A percentile compares a stretch with the other conserved stretches of the same genome.
Conservation (phyloP, 768 basidiomycete genomes). For the Mycena galericulata region DNA sequence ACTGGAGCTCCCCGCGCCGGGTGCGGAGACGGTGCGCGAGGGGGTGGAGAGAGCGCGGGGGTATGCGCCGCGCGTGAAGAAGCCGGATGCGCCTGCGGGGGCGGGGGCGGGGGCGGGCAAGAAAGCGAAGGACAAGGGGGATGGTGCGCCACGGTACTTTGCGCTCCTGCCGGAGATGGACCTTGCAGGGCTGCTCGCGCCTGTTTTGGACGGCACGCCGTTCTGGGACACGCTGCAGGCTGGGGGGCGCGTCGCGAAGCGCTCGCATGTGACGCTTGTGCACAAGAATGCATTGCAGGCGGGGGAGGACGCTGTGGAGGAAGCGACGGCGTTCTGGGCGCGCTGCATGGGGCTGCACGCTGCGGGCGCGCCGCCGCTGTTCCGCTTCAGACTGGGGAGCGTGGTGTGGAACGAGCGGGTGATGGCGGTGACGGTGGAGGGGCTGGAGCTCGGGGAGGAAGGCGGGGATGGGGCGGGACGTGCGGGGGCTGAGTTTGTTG, state of each 20-base stretch:
- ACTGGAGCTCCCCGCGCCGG: slow-evolving; percentile 65
- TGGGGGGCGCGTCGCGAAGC: slow-evolving; percentile 59
- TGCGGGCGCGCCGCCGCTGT: slow-evolving; percentile 53
- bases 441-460: slow-evolving; percentile 51
- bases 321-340: slow-evolving; percentile 55
- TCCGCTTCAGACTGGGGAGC: slow-evolving; percentile 69
- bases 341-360: slow-evolving; percentile 60
- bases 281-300: slow-evolving; percentile 64
- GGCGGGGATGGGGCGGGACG: slow-evolving; percentile 47
- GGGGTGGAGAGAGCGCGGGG: slow-evolving; percentile 60
- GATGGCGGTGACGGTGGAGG: slow-evolving; percentile 83
- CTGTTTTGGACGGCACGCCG: slow-evolving; percentile 51
- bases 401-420: slow-evolving; percentile 83
- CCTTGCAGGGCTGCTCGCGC: slow-evolving; percentile 59
- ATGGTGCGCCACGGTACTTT: slow-evolving; percentile 73
- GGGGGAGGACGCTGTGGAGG: background rate
- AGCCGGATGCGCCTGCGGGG: slow-evolving; percentile 6
- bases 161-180: slow-evolving; percentile 83
- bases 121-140: slow-evolving; percentile 19
- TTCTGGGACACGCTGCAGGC: slow-evolving; percentile 65
- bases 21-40: slow-evolving; percentile 64
- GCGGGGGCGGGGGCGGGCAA: slow-evolving; percentile 41
- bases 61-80: slow-evolving; percentile 53
- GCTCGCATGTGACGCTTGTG: slow-evolving; percentile 90
- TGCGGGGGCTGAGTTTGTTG: slow-evolving; percentile 61